Evolutionary conservation across 140 eudicot genomes (phyloP).

Genomic region (Anethum foeniculum): DNA sequence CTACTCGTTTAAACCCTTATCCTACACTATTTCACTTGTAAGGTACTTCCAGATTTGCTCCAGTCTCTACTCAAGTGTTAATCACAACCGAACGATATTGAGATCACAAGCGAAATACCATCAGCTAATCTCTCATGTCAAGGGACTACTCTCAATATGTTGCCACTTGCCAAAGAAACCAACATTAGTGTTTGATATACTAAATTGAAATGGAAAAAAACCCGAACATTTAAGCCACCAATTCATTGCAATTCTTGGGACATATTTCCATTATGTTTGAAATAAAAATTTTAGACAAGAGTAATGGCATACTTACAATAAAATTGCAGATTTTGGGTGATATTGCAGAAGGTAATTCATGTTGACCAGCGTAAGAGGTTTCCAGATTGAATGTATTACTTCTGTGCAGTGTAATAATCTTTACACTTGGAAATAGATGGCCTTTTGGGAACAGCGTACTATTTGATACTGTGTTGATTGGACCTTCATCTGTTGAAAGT

Average conservation of each 20-base stretch:
- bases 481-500: conserved; percentile 51
- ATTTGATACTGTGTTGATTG: conserved; percentile 37
- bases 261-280: neutral
- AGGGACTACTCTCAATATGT: neutral
- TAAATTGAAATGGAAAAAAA: neutral
- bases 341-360: too few species aligned
- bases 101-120: neutral
- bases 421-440: conserved; percentile 61
- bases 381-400: conserved; percentile 16
- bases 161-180: neutral
- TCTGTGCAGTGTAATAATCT: conserved; percentile 56
- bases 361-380: too few species aligned
- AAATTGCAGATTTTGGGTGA: conserved; percentile 34
- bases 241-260: neutral
- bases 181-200: neutral
- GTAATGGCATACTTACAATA: conserved; percentile 33
- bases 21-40: neutral
- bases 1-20: neutral
- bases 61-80: neutral
- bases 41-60: neutral
- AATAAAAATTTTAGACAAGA: neutral
- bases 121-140: neutral
- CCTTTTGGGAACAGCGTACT: conserved; percentile 72
- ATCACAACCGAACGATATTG: neutral
- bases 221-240: neutral